These are phyloP conservation scores for Dictyostelium citrinum DNA, from an alignment of 78 protist species.

Conservation along the genomic window DNA sequence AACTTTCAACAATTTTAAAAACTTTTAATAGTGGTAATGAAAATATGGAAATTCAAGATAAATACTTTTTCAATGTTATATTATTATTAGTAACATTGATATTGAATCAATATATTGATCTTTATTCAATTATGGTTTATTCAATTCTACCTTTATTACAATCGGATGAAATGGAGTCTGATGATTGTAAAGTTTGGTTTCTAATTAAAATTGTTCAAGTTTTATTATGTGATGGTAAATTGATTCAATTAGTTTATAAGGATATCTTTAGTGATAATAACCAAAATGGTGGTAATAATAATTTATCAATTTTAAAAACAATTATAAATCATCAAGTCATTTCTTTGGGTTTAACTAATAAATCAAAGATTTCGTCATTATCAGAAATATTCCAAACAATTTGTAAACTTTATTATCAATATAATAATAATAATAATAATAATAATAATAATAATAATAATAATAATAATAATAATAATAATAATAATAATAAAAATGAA, in stretches of 20 bases:
- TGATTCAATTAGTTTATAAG: not conserved
- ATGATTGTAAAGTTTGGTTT: conserved; percentile 10
- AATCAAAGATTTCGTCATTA: conserved; percentile 2
- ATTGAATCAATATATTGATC: conserved; percentile 11
- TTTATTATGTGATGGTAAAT: conserved; percentile 5
- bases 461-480: too few species aligned
- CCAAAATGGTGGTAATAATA: not conserved
- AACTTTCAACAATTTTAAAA: not conserved
- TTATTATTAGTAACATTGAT: not conserved
- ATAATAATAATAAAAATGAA: not conserved
- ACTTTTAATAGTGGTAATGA: not conserved
- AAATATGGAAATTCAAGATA: not conserved
- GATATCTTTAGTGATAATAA: not conserved
- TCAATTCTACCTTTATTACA: conserved; percentile 11
- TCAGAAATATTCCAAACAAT: conserved; percentile 16
- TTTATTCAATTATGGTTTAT: not conserved
- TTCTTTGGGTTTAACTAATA: not conserved
- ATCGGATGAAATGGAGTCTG: not conserved
- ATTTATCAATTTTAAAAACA: not conserved
- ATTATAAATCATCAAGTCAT: not conserved
- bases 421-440: not conserved
- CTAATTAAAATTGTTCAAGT: not conserved
- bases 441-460: too few species aligned
- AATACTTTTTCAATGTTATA: not conserved
- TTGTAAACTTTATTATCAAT: conserved; percentile 45